Base-by-base conservation (phyloP, 208 protist species). In the Trypanosoma grayi region DNA sequence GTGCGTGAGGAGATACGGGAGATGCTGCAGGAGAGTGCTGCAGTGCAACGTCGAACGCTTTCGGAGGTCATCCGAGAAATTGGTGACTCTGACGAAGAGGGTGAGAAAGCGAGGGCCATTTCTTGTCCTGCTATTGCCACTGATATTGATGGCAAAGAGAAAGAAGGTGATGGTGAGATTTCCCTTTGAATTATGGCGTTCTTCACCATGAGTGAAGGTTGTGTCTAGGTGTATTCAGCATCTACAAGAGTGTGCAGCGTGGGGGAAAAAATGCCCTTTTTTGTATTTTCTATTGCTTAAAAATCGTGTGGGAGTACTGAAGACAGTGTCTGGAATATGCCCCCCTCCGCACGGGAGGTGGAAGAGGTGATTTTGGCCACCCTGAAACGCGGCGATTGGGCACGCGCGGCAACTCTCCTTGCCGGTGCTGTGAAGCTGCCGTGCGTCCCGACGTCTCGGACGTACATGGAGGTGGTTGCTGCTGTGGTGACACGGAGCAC, bases 1-100 rank as follows among this genome's bases (percentile, higher is more conserved):
- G 67, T 95, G 13, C 80, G 89, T 2, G 81, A 95, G 5, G 83
- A 92, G 10, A 87, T 95, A 39, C 70, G 81, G 2, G 33, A 45
- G 4, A 39, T 78, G 63, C 53, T 93, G 20, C 25, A 66, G 24
- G 55, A 74, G 0, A 31, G 56, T 27, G 50, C 58, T 24, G 40
- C 48, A 28, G 30, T 14, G 28, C 66, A 72, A 34, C 55, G 48
- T 18, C 37, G 33, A 27, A 54, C 59, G 51, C 16, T 70, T 62
- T 9, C 48, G 47, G 33, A 51, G 4, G 41, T 70, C 60, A 30
- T 73, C 74, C 27, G 40, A 45, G 41, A 16, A 30, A 37, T 41
- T 64, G 25, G 43, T 67, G 48, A 33, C 22, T 24, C 22, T 25
- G 30, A 36, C 20, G 20, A 28, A 25, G 36, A 46, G 16, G 44